Base-by-base conservation (phyloP, 495 filamentous ascomycete species). In the Lentithecium fluviatile region DNA sequence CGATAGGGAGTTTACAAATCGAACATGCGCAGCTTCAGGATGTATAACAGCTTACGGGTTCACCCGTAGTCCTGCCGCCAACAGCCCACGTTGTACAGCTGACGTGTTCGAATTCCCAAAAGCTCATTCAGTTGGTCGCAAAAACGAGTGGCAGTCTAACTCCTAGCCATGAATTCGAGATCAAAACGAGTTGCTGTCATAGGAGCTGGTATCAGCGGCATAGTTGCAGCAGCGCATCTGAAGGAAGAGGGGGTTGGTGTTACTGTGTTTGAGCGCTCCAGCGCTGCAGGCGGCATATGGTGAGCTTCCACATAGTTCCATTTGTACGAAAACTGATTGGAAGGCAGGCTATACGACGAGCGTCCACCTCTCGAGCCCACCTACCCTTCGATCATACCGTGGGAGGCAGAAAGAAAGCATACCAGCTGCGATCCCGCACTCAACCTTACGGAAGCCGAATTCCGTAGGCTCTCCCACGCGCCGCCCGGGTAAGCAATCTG, bases 151-250 rank as follows among this genome's bases (percentile, higher is more conserved):
- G 29, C 32, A 29, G 15, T 1, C 20, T 38, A 34, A 17, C 43
- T 24, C 24, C 13, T 34, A 62, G 29, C 3, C 40, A 58, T 58
- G 52, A 42, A 45, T 34, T 23, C 19, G 1, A 24, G 13, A 52
- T 40, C 57, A 6, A 32, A 23, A 45, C 47, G 45, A 6, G 82
- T 88, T 0, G 87, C 85, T 11, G 79, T 90, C 15, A 85, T 90
- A 56, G 87, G 87, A 2, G 85, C 85, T 25, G 86, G 87, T 8
- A 83, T 89, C 40, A 87, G 83, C 54, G 86, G 87, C 8, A 79
- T 90, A 24, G 78, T 79, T 2, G 75, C 83, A 11, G 83, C 85
- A 17, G 83, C 78, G 6, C 83, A 89, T 70, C 75, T 90, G 34
- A 77, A 82, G 34, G 77, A 72, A 25, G 75, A 77, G 48, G 83